Conservation (phyloP, 495 filamentous ascomycete genomes). For the Amorphotheca resinae region DNA sequence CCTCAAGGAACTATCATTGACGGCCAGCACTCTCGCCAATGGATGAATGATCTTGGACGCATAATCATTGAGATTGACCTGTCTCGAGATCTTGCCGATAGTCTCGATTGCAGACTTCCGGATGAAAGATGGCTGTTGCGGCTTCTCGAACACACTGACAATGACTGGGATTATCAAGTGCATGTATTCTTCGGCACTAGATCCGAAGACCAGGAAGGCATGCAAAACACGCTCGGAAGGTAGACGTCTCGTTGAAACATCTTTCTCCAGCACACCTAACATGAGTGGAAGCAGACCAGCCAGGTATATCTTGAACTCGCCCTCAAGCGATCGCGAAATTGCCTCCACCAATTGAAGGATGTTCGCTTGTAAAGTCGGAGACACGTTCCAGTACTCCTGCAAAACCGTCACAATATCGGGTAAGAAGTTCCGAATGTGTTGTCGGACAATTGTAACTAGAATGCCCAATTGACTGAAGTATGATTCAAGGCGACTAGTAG, state of each 20-base stretch:
- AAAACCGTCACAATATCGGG: conserved; percentile 73
- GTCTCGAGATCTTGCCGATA: conserved; percentile 81
- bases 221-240: conserved; percentile 87
- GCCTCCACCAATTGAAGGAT: conserved; percentile 86
- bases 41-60: conserved; percentile 91
- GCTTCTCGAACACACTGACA: conserved; percentile 79
- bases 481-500: conserved; percentile 63
- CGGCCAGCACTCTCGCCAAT: conserved; percentile 63
- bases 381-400: conserved; percentile 72
- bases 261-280: conserved; percentile 84
- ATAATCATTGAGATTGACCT: conserved; percentile 96
- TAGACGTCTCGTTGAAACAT: conserved; percentile 53
- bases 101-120: conserved; percentile 89
- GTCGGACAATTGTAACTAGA: conserved; percentile 85
- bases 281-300: conserved; percentile 80
- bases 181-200: conserved; percentile 96
- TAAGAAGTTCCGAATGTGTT: conserved; percentile 85
- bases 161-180: conserved; percentile 97
- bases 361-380: conserved; percentile 68
- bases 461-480: conserved; percentile 95
- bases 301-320: conserved; percentile 93
- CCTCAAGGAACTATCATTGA: conserved; percentile 56
- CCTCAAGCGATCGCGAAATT: conserved; percentile 83
- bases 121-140: conserved; percentile 59
- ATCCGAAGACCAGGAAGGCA: conserved; percentile 91